Conservation (phyloP, 1,139 yeast species). For the Candida sanyaensis region DNA sequence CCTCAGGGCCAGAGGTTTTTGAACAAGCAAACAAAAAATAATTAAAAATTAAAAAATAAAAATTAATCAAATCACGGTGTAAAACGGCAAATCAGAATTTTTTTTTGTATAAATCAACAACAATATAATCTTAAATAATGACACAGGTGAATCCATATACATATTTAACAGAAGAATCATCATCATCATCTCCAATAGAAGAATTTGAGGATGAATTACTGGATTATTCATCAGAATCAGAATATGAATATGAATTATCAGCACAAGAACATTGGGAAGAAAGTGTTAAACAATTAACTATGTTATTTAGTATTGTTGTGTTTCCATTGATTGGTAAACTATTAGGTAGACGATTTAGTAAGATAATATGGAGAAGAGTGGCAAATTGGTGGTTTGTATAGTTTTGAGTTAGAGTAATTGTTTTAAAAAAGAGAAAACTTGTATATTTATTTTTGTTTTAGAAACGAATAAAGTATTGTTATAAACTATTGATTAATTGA, state of each 20-base stretch:
- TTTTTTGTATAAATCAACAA: not conserved
- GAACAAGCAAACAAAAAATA: too few species aligned
- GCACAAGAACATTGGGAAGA: slow-evolving; percentile 86
- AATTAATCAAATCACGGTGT: too few species aligned
- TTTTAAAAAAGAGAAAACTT: not conserved
- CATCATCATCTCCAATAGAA: not conserved
- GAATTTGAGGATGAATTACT: slow-evolving; percentile 11
- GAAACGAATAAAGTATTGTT: slow-evolving; percentile 3
- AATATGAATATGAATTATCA: slow-evolving; percentile 19
- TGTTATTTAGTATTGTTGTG: slow-evolving; percentile 56
- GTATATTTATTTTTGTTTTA: slow-evolving; percentile 1
- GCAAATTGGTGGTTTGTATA: slow-evolving; percentile 34
- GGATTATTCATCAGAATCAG: slow-evolving; percentile 15
- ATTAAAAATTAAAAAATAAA: too few species aligned
- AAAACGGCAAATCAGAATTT: too few species aligned
- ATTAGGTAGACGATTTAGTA: slow-evolving; percentile 65
- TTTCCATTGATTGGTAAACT: slow-evolving; percentile 73
- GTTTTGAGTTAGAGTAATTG: too few species aligned
- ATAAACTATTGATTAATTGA: slow-evolving; percentile 29
- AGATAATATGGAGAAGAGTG: slow-evolving; percentile 33
- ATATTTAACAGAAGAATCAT: not conserved
- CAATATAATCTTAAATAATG: not conserved
- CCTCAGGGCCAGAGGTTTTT: not conserved
- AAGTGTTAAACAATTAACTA: slow-evolving; percentile 61
- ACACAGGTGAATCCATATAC: slow-evolving; percentile 1